phyloP scores from a whole-genome alignment of 768 basidiomycete genomes.

The Mrakia hoshinonis region DNA sequence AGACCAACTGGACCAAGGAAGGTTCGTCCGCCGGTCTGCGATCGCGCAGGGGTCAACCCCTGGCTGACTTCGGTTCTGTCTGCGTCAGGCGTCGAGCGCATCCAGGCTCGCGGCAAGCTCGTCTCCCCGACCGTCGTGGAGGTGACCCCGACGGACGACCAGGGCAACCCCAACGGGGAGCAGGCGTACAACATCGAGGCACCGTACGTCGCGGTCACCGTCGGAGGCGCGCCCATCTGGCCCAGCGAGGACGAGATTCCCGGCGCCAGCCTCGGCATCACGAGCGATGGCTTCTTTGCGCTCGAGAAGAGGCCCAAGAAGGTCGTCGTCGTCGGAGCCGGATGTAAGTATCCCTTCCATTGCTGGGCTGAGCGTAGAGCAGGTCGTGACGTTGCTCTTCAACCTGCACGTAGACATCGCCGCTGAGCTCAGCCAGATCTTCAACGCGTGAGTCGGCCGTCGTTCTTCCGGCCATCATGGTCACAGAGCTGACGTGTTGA shows the following conservation, averaged over 20 bases:
- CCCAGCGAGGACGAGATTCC: slow-evolving; percentile 85
- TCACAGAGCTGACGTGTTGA: slow-evolving; percentile 44
- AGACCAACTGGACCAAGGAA: too few species aligned
- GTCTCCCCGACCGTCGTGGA: slow-evolving; percentile 60
- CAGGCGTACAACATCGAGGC: slow-evolving; percentile 60
- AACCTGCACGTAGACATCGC: slow-evolving; percentile 5
- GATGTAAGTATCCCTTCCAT: not conserved
- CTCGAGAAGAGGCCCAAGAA: slow-evolving; percentile 11
- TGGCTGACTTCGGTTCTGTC: not conserved
- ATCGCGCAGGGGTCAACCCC: not conserved
- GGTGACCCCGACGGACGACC: slow-evolving; percentile 48
- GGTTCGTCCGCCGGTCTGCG: not conserved
- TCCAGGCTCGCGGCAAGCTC: slow-evolving; percentile 39
- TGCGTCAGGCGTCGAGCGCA: not conserved
- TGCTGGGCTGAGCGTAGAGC: too few species aligned
- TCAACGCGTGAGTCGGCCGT: slow-evolving; percentile 1
- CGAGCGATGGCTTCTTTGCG: slow-evolving; percentile 19
- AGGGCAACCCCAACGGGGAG: slow-evolving; percentile 45
- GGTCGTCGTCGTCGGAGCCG: slow-evolving; percentile 5
- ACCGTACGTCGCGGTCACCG: slow-evolving; percentile 71
- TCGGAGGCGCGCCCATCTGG: slow-evolving; percentile 72
- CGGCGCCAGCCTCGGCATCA: slow-evolving; percentile 4
- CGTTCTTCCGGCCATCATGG: not conserved
- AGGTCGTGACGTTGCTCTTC: too few species aligned
- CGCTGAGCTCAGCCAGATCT: not conserved